These are phyloP conservation scores for Maudiozyma bulderi DNA, from an alignment of 805 yeast genomes.

Conservation along the genomic window DNA sequence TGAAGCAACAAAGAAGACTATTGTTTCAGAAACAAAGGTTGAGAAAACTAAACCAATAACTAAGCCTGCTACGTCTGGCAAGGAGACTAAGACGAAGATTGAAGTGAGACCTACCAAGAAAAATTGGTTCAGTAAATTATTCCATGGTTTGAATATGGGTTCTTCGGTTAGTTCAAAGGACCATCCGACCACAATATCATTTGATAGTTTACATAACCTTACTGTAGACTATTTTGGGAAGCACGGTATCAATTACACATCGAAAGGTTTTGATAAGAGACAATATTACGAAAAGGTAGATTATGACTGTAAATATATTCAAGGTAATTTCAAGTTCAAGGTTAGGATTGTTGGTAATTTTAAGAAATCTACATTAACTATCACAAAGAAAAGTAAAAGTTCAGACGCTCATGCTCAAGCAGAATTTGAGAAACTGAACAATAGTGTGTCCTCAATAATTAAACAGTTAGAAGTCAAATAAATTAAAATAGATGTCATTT, in stretches of 20 bases:
- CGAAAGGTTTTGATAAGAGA: conserved; percentile 15
- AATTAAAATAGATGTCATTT: not conserved
- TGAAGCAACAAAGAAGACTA: not conserved
- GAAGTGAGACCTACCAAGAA: not conserved
- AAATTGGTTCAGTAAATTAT: conserved; percentile 22
- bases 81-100: not conserved
- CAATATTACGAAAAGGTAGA: conserved; percentile 15
- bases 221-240: conserved; percentile 21
- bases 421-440: conserved; percentile 18
- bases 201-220: conserved; percentile 23
- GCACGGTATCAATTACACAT: conserved; percentile 19
- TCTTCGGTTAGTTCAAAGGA: conserved; percentile 7
- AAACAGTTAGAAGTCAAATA: conserved; percentile 4
- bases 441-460: conserved; percentile 15
- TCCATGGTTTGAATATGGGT: conserved; percentile 13
- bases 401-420: conserved; percentile 4
- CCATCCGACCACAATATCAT: conserved; percentile 19
- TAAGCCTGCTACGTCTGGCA: not conserved
- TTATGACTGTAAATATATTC: conserved; percentile 22
- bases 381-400: conserved; percentile 16
- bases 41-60: conserved; percentile 1
- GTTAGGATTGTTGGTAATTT: conserved; percentile 14
- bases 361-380: conserved; percentile 10
- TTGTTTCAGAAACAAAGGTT: not conserved
- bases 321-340: conserved; percentile 22